Evolutionary conservation across 140 eudicot species (phyloP).

Genomic region (Bidens hawaiensis): DNA sequence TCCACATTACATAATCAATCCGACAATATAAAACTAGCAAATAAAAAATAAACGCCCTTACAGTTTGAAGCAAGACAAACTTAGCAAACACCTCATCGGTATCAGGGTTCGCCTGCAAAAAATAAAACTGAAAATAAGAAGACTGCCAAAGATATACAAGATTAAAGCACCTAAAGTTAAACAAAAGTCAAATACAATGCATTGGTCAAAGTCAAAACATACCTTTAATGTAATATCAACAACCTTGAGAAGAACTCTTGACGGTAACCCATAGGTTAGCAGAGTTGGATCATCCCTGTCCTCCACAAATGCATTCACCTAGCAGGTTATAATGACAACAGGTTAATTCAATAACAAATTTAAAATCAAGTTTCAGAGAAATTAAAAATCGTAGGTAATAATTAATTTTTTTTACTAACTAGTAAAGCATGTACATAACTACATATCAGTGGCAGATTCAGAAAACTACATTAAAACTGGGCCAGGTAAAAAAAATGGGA

Average conservation of each 20-base stretch:
- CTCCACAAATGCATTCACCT: constrained; percentile 15
- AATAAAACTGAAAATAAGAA: neutral
- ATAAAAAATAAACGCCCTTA: constrained; percentile 6
- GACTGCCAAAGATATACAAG: neutral
- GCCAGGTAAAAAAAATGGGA: neutral
- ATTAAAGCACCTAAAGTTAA: neutral
- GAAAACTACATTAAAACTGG: no score
- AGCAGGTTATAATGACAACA: constrained; percentile 1
- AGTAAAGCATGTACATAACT: neutral
- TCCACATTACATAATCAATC: neutral
- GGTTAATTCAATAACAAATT: neutral
- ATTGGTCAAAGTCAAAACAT: constrained; percentile 6
- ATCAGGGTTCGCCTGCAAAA: constrained; percentile 30
- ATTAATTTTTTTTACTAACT: neutral
- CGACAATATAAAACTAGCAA: neutral
- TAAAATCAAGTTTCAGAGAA: neutral
- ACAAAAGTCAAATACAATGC: neutral
- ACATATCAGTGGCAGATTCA: neutral
- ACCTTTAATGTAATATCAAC: constrained; percentile 32
- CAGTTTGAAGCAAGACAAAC: constrained; percentile 33
- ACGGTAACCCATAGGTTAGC: constrained; percentile 29
- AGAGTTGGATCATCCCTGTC: constrained; percentile 9
- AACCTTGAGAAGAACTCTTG: constrained; percentile 37
- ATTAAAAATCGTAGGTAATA: neutral
- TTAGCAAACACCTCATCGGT: constrained; percentile 40